Base-by-base conservation (phyloP, 2,329 filamentous ascomycete species). In the Chaetomium globosum region DNA sequence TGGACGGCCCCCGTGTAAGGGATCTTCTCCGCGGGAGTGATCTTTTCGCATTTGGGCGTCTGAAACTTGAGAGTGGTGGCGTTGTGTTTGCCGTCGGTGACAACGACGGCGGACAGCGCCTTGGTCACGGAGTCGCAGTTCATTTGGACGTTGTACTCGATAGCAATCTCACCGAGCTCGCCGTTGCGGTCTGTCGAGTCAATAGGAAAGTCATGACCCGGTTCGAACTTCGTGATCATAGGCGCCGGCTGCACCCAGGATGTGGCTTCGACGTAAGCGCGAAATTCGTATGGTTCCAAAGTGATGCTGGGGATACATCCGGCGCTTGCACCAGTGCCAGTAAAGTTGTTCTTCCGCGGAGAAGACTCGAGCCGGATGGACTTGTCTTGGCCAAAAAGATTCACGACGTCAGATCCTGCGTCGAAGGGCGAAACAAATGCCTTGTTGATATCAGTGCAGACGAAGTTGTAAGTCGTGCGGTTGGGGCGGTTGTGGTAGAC, bases 371-470 rank as follows among this genome's bases (percentile, higher is more conserved):
- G 75, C 0, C 75, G 80, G 64, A 82, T 77, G 67, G 85, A 80
- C 28, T 87, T 85, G 69, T 85, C 86, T 0, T 86, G 86, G 71
- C 83, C 85, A 73, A 89, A 87, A 13, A 89, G 72, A 70, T 88
- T 88, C 71, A 83, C 85, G 67, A 89, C 86, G 0, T 79, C 83
- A 1, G 80, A 83, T 13, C 80, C 82, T 2, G 75, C 82, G 4
- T 77, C 76, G 64, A 86, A 89, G 0, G 87, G 85, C 10, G 86
- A 77, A 46, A 88, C 76, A 46, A 89, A 79, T 1, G 83, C 83
- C 4, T 75, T 75, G 43, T 80, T 76, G n/a, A 73, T 75, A 53
- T 72, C 68, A 28, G 51, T 67, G 73, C 87, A 89, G 70, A 88
- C 81, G 64, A 87, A 88, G 1, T 75, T 75, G 71, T 87, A 89